phyloP scores from a whole-genome alignment of 495 filamentous ascomycete genomes.

The Penicillium mononematosum region DNA sequence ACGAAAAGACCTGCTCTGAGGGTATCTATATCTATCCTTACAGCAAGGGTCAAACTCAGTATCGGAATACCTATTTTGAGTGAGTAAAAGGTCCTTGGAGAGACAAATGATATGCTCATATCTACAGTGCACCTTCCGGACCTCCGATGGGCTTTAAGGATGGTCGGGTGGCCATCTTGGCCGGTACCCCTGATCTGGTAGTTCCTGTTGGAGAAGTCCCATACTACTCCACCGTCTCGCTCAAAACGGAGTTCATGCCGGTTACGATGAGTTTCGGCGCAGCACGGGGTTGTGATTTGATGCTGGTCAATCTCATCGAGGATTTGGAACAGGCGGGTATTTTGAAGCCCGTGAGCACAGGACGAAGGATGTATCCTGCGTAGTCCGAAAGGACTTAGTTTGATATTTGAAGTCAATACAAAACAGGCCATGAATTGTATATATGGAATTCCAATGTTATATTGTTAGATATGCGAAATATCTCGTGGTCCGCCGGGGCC shows the following conservation, averaged over 20 bases:
- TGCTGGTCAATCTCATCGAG: slow-evolving; percentile 55
- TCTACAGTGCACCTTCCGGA: slow-evolving; percentile 16
- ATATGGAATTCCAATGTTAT: not conserved
- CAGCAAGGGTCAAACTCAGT: slow-evolving; percentile 25
- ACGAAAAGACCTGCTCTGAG: slow-evolving; percentile 41
- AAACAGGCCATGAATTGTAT: not conserved
- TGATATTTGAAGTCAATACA: not conserved
- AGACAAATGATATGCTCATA: not conserved
- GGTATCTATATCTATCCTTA: slow-evolving; percentile 38
- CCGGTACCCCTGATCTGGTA: slow-evolving; percentile 56
- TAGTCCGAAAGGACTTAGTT: not conserved
- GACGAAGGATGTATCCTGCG: slow-evolving; percentile 31
- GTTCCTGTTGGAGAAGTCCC: slow-evolving; percentile 56
- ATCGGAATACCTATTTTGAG: slow-evolving; percentile 34
- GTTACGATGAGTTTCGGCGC: slow-evolving; percentile 60
- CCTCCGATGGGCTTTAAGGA: slow-evolving; percentile 46
- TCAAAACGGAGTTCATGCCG: slow-evolving; percentile 55
- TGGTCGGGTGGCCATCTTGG: slow-evolving; percentile 44
- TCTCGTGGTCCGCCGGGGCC: slow-evolving; percentile 18
- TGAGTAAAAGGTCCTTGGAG: not conserved
- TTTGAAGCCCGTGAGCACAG: slow-evolving; percentile 44
- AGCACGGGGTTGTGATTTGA: slow-evolving; percentile 60
- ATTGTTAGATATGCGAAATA: slow-evolving; percentile 7
- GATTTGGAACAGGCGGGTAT: slow-evolving; percentile 52
- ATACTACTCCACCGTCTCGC: slow-evolving; percentile 52